phyloP scores from a whole-genome alignment of 1,284 basidiomycete genomes.

The Jaminaea rosea region DNA sequence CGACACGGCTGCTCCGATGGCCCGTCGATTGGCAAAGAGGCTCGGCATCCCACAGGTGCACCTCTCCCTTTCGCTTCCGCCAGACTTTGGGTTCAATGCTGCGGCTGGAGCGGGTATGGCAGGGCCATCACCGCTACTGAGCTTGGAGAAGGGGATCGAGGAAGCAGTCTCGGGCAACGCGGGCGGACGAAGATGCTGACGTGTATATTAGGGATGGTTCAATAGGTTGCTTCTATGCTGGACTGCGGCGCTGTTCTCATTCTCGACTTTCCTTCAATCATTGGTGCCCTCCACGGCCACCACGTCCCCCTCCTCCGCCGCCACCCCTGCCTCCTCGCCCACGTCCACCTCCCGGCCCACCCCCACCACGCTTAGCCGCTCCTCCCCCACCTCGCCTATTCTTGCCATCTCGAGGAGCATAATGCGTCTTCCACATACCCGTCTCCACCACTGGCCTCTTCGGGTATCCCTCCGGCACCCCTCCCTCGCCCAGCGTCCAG shows the following conservation, averaged over 20 bases:
- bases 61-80: background rate
- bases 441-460: constrained; percentile 23
- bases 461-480: constrained; percentile 17
- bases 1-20: background rate
- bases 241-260: too few relatives aligned
- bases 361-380: constrained; percentile 10
- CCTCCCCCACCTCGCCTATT: constrained; percentile 6
- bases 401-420: constrained; percentile 3
- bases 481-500: constrained; percentile 13
- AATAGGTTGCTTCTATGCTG: too few relatives aligned
- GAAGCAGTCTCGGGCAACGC: too few relatives aligned
- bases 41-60: background rate
- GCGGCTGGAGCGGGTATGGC: too few relatives aligned
- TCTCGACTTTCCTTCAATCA: too few relatives aligned
- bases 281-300: too few relatives aligned
- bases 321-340: constrained; percentile 50
- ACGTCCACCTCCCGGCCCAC: constrained; percentile 46
- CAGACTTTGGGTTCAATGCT: too few relatives aligned
- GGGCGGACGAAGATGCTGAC: too few relatives aligned
- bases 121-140: too few relatives aligned
- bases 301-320: constrained; percentile 11
- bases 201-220: too few relatives aligned
- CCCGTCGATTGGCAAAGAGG: background rate
- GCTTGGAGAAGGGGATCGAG: too few relatives aligned
- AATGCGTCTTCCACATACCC: constrained; percentile 32